Evolutionary conservation across 2,329 filamentous ascomycete species (phyloP), one percentile per base, ranked within the genome.

Genomic region (Pestalotiopsis sp.): DNA sequence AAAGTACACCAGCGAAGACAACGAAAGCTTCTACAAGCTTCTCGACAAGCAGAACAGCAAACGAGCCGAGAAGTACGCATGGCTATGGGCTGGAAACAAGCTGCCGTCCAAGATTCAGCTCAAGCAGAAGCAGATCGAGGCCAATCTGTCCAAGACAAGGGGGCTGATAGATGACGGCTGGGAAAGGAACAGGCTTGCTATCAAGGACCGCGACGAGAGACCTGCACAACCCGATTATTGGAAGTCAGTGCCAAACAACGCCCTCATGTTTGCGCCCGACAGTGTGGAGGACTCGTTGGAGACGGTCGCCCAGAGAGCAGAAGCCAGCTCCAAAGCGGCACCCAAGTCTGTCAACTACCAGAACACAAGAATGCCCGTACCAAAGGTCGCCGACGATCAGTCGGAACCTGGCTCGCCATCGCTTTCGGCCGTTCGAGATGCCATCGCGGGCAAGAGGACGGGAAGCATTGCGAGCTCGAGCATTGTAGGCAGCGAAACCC

Each of bases 1-100:
- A 3, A 95, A 93, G 72, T 98, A 98, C 81, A 99, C 95, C 1
- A 97, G 94, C 75, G 96, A 99, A 79, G 96, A 99, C 78, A 98
- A 98, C 76, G 96, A 98, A 77, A 97, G 93, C 73, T 98, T 99
- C 82, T 97, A 97, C 79, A 92, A 91, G 73, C 85, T 99, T 1
- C 83, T 98, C 35, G 96, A 99, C 81, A 92, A 91, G 75, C 94
- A 98, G 75, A 99, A 98, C 75, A 86, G 90, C 69, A 95, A 94
- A 78, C 88, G 86, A 64, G 91, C 92, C 0, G 91, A 94, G 75
- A 97, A 95, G 74, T 92, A 97, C 75, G 89, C 90, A 1, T 98
- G 95, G 92, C 84, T 98, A 59, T 97, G 94, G 89, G 87, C 89
- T 10, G 92, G 90, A 35, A 98, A 98, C 81, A 95, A 95, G 77